phyloP scores from a whole-genome alignment of 257 asterid species.

The Solanum piurae region DNA sequence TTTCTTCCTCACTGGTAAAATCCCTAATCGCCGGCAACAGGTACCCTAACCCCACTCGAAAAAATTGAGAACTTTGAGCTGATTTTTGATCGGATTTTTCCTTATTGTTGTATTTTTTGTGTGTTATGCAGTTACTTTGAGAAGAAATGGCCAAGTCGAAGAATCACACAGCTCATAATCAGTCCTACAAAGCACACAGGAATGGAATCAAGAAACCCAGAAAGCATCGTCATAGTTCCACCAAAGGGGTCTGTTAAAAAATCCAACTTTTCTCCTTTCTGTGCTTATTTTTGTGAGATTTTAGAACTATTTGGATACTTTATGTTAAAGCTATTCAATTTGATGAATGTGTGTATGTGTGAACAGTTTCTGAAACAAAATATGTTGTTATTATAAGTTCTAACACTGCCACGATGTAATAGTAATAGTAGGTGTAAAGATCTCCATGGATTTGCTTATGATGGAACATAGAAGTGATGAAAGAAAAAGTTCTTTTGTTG shows the following conservation, averaged over 20 bases:
- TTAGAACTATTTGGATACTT: not conserved
- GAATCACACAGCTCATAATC: constrained; percentile 94
- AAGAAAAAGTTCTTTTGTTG: not conserved
- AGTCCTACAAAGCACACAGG: constrained; percentile 76
- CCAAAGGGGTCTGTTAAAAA: constrained; percentile 51
- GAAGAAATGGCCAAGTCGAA: constrained; percentile 73
- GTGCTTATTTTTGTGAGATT: not conserved
- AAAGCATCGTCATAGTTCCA: constrained; percentile 62
- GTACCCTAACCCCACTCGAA: not conserved
- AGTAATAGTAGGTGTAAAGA: not conserved
- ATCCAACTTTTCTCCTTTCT: not conserved
- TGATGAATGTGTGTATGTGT: not conserved
- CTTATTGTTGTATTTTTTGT: not conserved
- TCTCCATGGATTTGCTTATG: not conserved
- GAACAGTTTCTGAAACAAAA: not conserved
- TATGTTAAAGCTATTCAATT: not conserved
- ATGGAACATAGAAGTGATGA: not conserved
- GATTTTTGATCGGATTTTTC: not conserved
- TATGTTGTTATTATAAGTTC: not conserved
- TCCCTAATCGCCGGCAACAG: not conserved
- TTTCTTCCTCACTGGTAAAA: not conserved
- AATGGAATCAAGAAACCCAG: constrained; percentile 89
- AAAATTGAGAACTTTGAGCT: not conserved
- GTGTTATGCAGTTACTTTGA: not conserved
- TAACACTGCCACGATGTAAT: not conserved